Percentiles rank a stretch among this genome's conserved stretches.
phyloP scores from a whole-genome alignment of 768 basidiomycete species.

The Tylopilus balloui region DNA sequence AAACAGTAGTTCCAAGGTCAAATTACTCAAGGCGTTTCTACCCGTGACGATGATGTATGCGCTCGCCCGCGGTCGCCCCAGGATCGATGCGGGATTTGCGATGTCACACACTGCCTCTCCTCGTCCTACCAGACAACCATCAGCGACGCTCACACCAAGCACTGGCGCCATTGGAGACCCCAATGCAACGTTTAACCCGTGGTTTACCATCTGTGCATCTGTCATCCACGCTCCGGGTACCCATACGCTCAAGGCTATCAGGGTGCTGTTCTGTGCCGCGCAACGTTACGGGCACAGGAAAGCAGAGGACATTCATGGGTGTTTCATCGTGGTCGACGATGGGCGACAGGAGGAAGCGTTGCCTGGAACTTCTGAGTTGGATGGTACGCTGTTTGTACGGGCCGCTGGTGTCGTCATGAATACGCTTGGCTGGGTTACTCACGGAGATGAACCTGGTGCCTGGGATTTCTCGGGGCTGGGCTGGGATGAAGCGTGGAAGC shows the following conservation, averaged over 20 bases:
- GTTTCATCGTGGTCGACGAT: slow-evolving; percentile 31
- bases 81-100: slow-evolving; percentile 43
- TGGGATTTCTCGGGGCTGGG: slow-evolving; percentile 60
- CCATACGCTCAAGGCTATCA: slow-evolving; percentile 48
- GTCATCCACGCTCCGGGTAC: slow-evolving; percentile 48
- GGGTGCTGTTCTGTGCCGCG: slow-evolving; percentile 46
- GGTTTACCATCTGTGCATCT: slow-evolving; percentile 46
- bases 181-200: slow-evolving; percentile 43
- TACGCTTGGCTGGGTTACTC: slow-evolving; percentile 50
- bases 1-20: slow-evolving; percentile 37
- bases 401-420: slow-evolving; percentile 56
- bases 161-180: slow-evolving; percentile 35
- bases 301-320: slow-evolving; percentile 40
- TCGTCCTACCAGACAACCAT: slow-evolving; percentile 31
- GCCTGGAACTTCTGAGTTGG: slow-evolving; percentile 39
- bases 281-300: slow-evolving; percentile 42
- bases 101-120: slow-evolving; percentile 45
- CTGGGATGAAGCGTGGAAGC: slow-evolving; percentile 58
- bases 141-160: slow-evolving; percentile 1
- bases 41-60: slow-evolving; percentile 35
- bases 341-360: slow-evolving; percentile 40
- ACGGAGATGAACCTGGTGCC: slow-evolving; percentile 44
- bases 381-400: slow-evolving; percentile 55
- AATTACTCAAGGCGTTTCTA: slow-evolving; percentile 42
- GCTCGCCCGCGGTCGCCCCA: slow-evolving; percentile 48